These are phyloP conservation scores for Plasmodium inui DNA, from an alignment of 169 alveolate genomes.

Conservation along the genomic window DNA sequence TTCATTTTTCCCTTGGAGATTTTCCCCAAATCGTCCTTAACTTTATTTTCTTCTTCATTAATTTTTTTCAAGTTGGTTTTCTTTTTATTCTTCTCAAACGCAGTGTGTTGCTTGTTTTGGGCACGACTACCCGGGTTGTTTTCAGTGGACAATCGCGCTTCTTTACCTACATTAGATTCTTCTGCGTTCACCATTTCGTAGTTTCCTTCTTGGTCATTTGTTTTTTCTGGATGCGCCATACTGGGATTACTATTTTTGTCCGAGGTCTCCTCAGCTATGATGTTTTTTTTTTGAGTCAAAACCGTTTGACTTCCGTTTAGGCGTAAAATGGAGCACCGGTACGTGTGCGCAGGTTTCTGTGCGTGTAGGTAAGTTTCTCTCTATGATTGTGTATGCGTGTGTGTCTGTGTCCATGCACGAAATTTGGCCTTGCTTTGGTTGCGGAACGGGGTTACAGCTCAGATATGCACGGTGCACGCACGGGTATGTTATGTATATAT, in stretches of 20 bases:
- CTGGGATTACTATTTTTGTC: not conserved
- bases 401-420: not conserved
- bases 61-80: constrained; percentile 7
- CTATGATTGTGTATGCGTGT: not conserved
- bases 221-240: not conserved
- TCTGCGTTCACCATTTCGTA: not conserved
- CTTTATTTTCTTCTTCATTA: not conserved
- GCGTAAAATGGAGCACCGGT: not conserved
- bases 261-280: not conserved
- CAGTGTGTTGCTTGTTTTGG: not conserved
- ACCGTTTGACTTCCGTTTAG: not conserved
- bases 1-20: not conserved
- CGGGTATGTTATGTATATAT: not conserved
- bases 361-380: not conserved
- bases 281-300: not conserved
- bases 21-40: not conserved
- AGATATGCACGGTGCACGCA: not conserved
- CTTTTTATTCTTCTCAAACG: constrained; percentile 9
- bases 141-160: not conserved
- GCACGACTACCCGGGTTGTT: not conserved
- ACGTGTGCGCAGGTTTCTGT: not conserved
- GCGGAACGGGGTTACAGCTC: not conserved
- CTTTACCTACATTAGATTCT: constrained; percentile 1
- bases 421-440: not conserved
- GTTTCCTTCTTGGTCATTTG: not conserved